Evolutionary conservation across 2,329 filamentous ascomycete genomes (phyloP), one percentile per base, ranked within the genome.

Genomic region (Gnomoniopsis sp.): DNA sequence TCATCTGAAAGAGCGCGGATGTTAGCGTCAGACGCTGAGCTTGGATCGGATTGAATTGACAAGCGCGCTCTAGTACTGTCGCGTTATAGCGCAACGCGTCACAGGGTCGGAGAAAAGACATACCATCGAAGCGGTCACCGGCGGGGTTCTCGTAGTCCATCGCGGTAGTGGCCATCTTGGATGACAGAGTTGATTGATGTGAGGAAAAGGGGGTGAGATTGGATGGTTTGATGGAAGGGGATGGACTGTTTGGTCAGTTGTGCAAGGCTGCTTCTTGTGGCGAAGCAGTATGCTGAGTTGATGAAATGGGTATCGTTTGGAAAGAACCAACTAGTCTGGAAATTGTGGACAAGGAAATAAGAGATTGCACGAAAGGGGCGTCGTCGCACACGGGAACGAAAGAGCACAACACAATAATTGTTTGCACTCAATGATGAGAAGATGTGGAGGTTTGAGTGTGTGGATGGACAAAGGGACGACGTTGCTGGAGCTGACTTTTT

Each of bases 81-180:
- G 48, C n/a, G 49, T 53, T 36, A 44, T 48, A 47, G 8, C 8
- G 41, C 47, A 59, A 58, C 30, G 49, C 14, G 41, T 22, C 19
- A 30, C 4, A 64, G 56, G 54, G 38, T 14, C 49, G 67, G 17
- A 41, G n/a, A 11, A 19, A 17, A 57, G 47, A 68, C 78, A 67
- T 76, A 88, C 86, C 86, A 69, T 88, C 85, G 65, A 86, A 88
- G 63, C 82, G 84, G 72, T 87, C 83, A 69, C 84, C 84, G 68
- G 85, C 87, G 64, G 85, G 83, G 70, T 82, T 83, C 73, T 88
- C 86, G 73, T 88, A 88, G 70, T 88, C 86, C 86, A 88, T 88
- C 65, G 84, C 82, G 46, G 83, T 85, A 64, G 84, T 86, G 58
- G 83, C 83, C 83, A 86, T 86, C 44, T 61, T 66, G 65, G 64